Base-by-base conservation (phyloP, 352 stramenopile genomes). In the Nothophytophthora sp. region DNA sequence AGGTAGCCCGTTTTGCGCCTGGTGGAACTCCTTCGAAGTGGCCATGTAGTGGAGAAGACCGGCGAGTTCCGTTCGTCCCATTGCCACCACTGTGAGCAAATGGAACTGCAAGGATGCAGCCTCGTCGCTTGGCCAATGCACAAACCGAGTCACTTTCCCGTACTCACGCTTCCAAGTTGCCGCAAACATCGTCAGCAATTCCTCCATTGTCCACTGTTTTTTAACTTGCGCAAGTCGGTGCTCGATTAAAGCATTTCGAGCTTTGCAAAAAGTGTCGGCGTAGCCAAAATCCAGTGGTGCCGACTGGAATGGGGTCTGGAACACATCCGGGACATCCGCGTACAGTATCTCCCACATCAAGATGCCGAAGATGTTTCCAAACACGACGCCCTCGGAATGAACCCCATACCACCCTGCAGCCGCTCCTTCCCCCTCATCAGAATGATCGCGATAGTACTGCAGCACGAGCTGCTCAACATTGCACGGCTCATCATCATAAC, bases 311-410 rank as follows among this genome's bases (percentile, higher is more conserved):
- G 73, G 78, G n/a, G 74, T 94, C 62, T 96, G 86, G 47, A 96
- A 96, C 2, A 96, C 88, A 41, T 94, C 66, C 2, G 79, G 67
- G 15, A 96, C 65, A n/a, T 50, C 64, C 0, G 76, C 70, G 34
- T 96, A 96, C 23, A 97, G 48, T 9, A 93, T 55, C 27, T 95
- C 81, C 89, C 89, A 96, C 73, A 96, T 81, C n/a, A 96, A 76
- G 15, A 97, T 50, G 0, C 86, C 82, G 56, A 95, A 95, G 2
- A 97, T 36, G 37, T 83, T 88, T 12, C 66, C 56, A 23, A 97
- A 45, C 27, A 89, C 55, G 32, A 54, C 51, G 0, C 89, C 88
- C 65, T 96, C 88, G 20, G 75, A 92, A 50, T 97, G 89, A n/a
- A 91, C 60, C 1, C 86, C 86, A 29, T 90, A 88, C 89, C 89